Evolutionary conservation across 345 rosid species (phyloP).

Genomic region (Viola odorata): DNA sequence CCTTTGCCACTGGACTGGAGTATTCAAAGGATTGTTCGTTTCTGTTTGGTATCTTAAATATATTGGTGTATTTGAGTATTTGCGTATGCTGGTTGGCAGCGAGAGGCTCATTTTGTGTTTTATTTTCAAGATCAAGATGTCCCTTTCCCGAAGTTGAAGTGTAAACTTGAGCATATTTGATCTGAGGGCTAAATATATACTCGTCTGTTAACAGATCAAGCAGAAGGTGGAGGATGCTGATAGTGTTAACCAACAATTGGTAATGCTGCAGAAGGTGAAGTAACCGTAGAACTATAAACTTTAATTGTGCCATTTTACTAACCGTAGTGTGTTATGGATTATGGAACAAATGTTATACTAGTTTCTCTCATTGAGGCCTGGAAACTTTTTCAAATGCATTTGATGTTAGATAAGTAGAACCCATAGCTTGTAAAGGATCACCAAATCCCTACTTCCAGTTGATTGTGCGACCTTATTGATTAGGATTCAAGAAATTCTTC

Average conservation of each 20-base stretch:
- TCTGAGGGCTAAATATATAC: slow-evolving; percentile 4
- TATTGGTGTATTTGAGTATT: background rate
- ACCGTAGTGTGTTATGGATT: background rate
- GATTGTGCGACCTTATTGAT: background rate
- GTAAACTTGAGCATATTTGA: background rate
- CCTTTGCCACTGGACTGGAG: too few relatives aligned
- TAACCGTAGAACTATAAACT: background rate
- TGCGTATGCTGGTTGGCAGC: background rate
- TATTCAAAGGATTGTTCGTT: background rate
- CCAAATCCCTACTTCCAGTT: too few relatives aligned
- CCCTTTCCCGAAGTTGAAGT: background rate
- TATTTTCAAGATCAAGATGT: background rate
- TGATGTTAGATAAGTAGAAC: background rate
- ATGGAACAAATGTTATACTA: background rate
- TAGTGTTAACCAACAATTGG: slow-evolving; percentile 32
- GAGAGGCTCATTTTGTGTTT: background rate
- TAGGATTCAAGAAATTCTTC: background rate
- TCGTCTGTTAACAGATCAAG: slow-evolving; percentile 46
- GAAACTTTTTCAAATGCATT: background rate
- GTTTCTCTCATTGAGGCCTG: background rate
- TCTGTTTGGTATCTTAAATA: background rate
- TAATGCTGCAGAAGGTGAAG: slow-evolving; percentile 54
- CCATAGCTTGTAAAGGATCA: background rate
- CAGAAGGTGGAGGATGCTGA: slow-evolving; percentile 33
- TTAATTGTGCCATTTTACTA: background rate